Evolutionary conservation across 495 filamentous ascomycete species (phyloP).

Genomic region (Oleoguttula mirabilis): DNA sequence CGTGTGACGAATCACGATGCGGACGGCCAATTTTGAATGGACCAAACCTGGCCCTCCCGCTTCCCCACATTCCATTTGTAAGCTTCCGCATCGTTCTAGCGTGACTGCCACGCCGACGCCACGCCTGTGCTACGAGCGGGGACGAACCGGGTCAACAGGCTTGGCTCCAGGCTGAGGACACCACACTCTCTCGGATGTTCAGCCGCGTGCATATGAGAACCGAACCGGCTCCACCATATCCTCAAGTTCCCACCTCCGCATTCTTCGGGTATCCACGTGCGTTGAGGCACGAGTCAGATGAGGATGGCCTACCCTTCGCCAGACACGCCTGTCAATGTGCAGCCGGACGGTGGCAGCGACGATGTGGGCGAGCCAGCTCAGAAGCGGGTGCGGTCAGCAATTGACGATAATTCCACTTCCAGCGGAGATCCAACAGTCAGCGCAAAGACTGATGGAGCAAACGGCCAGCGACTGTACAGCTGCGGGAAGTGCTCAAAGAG

Average conservation of each 20-base stretch:
- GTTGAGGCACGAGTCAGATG: neutral
- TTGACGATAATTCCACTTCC: neutral
- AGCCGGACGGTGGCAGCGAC: constrained; percentile 35
- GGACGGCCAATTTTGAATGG: no score
- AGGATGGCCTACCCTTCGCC: constrained; percentile 1
- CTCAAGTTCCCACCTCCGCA: neutral
- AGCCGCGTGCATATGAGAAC: no score
- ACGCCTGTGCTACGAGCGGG: no score
- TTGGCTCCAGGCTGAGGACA: no score
- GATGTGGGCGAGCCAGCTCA: constrained; percentile 7
- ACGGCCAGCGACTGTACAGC: constrained; percentile 21
- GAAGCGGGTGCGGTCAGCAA: constrained; percentile 6
- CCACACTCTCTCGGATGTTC: no score
- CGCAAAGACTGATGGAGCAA: constrained; percentile 12
- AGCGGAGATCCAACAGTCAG: constrained; percentile 1
- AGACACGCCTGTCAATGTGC: neutral
- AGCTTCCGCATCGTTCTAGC: no score
- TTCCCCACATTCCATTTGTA: no score
- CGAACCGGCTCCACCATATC: neutral
- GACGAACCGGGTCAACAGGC: no score
- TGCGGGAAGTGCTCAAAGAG: constrained; percentile 24
- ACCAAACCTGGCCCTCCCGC: no score
- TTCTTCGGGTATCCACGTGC: neutral
- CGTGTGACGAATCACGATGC: no score
- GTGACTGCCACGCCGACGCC: no score